Evolutionary conservation across 23 red algal genomes (phyloP).

Genomic region (Chondrus crispus): DNA sequence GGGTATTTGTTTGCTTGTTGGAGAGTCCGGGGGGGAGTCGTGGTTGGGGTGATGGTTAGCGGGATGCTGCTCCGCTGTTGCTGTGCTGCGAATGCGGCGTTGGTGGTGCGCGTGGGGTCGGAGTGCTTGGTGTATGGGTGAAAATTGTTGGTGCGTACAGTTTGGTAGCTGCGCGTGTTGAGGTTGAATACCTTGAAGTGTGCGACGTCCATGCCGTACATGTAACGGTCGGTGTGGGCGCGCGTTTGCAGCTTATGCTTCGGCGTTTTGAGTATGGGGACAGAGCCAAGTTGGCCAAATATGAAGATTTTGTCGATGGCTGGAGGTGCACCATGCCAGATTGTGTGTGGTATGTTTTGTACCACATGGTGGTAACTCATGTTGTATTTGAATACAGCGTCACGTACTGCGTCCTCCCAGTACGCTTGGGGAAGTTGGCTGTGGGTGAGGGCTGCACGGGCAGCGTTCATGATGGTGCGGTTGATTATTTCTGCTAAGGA

Average conservation of each 20-base stretch:
- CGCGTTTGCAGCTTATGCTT: neutral
- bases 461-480: neutral
- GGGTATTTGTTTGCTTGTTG: slow-evolving; percentile 22
- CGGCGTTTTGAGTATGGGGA: neutral
- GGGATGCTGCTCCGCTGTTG: neutral
- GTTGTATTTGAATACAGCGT: neutral
- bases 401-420: neutral
- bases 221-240: neutral
- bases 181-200: neutral
- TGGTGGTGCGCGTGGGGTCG: neutral
- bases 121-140: neutral
- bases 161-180: neutral
- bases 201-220: neutral
- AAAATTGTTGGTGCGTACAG: neutral
- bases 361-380: neutral
- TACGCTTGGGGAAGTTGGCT: neutral
- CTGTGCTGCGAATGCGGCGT: neutral
- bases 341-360: neutral
- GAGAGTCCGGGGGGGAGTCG: neutral
- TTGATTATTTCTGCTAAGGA: neutral
- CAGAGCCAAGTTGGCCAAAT: slow-evolving; percentile 13
- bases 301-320: neutral
- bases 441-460: neutral
- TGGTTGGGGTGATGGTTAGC: slow-evolving; percentile 10
- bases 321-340: neutral